Base-by-base conservation (phyloP, 768 basidiomycete genomes). In the Tricholoma sp. region DNA sequence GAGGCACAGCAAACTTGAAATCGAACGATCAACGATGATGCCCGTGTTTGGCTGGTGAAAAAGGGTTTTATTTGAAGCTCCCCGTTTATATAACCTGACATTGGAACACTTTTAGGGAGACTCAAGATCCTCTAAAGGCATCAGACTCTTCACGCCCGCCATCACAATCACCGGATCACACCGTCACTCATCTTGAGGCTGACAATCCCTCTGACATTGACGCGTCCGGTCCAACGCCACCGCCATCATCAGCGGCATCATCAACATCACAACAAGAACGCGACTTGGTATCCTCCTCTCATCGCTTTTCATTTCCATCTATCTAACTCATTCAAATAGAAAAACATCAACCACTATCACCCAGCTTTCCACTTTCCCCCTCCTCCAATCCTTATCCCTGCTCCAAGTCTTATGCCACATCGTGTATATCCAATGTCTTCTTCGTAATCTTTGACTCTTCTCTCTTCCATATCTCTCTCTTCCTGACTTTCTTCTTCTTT, bases 401-500 rank as follows among this genome's bases (percentile, higher is more conserved):
- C 58, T 56, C 60, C 60, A 50, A 50, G 60, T 16, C 62, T 72
- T 58, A 83, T 83, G 82, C 81, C 83, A 47, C 79, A 78, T 65
- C 77, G 81, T 29, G 78, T 83, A 27, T 27, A 27, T 55, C 58
- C 64, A 52, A 66, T 69, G 70, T 69, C 70, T 32, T 71, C 72
- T 51, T 61, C 64, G 24, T 27, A 27, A 27, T 27, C n/a, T n/a
- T n/a, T n/a, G n/a, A n/a, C n/a, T n/a, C n/a, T n/a, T n/a, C n/a
- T n/a, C n/a, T n/a, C n/a, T n/a, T n/a, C n/a, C n/a, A n/a, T n/a
- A n/a, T n/a, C n/a, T n/a, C n/a, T 27, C 24, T 2, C 24, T 27
- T 27, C 24, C 24, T n/a, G n/a, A n/a, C 24, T 27, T 27, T 27
- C 24, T 27, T 27, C 5, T 27, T 27, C 24, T 27, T 27, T 27